Evolutionary conservation across 2,329 filamentous ascomycete species (phyloP).

Genomic region (Ceratocystiopsis sp.): DNA sequence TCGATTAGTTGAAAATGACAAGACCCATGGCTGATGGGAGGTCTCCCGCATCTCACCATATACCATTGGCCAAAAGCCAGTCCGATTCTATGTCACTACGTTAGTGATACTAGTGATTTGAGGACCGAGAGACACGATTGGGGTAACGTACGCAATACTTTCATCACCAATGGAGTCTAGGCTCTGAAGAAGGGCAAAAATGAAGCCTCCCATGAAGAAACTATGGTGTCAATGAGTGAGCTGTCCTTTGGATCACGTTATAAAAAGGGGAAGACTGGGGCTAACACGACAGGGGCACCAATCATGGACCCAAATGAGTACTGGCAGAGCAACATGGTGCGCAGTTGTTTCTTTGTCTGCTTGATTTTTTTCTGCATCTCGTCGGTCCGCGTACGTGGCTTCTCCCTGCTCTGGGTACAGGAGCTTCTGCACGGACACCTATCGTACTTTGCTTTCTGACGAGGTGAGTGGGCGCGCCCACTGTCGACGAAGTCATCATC

Average conservation of each 20-base stretch:
- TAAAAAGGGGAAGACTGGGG: not conserved
- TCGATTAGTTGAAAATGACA: not conserved
- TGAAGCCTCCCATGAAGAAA: conserved; percentile 14
- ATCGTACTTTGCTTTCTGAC: conserved; percentile 7
- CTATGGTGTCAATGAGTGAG: not conserved
- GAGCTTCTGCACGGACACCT: not conserved
- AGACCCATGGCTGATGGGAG: too few species aligned
- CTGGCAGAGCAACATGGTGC: conserved; percentile 13
- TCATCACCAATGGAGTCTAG: conserved; percentile 8
- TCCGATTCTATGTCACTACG: not conserved
- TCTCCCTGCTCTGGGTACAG: not conserved
- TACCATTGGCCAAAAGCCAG: conserved; percentile 12
- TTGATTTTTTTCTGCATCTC: conserved; percentile 4
- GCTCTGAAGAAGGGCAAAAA: conserved; percentile 11
- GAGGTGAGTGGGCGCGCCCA: conserved; percentile 8
- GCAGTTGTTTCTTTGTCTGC: conserved; percentile 10
- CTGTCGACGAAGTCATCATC: conserved; percentile 6
- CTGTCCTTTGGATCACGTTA: not conserved
- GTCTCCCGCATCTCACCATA: conserved; percentile 5
- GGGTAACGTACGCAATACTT: conserved; percentile 4
- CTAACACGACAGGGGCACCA: conserved; percentile 11
- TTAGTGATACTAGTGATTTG: not conserved
- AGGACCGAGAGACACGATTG: too few species aligned
- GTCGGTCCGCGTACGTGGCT: not conserved
- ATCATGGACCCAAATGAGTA: conserved; percentile 13